Evolutionary conservation across 805 yeast genomes (phyloP), one percentile per base, ranked within the genome.

Genomic region (Clavispora carvajalis): DNA sequence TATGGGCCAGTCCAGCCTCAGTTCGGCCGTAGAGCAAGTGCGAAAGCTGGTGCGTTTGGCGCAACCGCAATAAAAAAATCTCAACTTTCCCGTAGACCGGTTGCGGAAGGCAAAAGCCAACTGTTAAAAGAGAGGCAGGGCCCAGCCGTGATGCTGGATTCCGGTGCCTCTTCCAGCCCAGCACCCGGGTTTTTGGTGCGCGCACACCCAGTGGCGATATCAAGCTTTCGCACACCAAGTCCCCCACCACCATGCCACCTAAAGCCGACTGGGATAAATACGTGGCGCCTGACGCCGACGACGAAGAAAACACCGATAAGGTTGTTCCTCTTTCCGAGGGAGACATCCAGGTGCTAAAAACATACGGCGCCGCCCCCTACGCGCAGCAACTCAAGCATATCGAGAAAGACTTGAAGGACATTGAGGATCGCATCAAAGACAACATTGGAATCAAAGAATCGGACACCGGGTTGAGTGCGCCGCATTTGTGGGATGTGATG

Each of bases 241-340:
- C 41, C 51, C 7, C 28, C 23, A 17, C 22, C 24, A 52, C 39
- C 49, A 90, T 90, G 97, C 90, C 97, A 46, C 96, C 97, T 53
- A 93, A 89, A 73, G 93, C 89, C 42, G 95, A 93, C 64, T 93
- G 99, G 99, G 99, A 95, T 60, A 93, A 93, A 63, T 88, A 87
- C 67, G 83, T 81, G 60, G 84, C 93, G 38, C 95, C 96, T n/a
- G 74, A 71, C 34, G 96, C 85, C 50, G 79, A 73, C 19, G 79
- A 73, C 6, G 81, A 74, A 26, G 81, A 73, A 42, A 71, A 70
- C 40, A 69, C 73, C 38, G 88, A 82, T 44, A 82, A 87, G 51
- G 82, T 85, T 52, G 79, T 76, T 30, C 99, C 99, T 8, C 76
- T 93, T 52, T 76, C 89, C 44, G 99, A 93, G 61, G 96, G 95